These are phyloP conservation scores for Fusarium sterilihyphosum DNA, from an alignment of 2,329 filamentous ascomycete genomes.

Conservation along the genomic window DNA sequence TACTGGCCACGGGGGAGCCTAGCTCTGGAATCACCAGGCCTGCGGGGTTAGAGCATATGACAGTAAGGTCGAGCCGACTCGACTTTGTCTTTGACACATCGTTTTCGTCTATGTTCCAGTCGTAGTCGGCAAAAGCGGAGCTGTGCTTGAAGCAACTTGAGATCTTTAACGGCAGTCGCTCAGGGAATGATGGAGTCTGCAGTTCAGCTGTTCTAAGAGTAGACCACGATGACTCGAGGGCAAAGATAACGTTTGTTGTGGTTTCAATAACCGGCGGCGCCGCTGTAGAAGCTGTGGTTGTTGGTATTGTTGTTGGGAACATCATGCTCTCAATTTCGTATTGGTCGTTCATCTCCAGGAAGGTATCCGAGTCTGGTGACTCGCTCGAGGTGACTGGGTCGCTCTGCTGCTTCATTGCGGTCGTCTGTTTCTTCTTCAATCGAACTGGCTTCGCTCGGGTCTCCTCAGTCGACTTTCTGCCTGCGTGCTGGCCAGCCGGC, in stretches of 20 bases:
- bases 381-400: neutral
- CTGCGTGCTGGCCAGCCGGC: neutral
- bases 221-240: neutral
- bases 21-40: neutral
- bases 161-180: neutral
- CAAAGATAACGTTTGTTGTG: neutral
- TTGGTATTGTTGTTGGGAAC: neutral
- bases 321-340: neutral
- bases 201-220: rapidly evolving
- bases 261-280: neutral
- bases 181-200: neutral
- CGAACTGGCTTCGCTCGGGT: neutral
- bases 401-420: rapidly evolving
- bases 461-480: neutral
- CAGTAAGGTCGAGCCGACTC: neutral
- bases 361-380: neutral
- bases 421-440: neutral
- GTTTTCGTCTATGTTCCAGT: neutral
- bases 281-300: neutral
- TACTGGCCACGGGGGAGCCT: rapidly evolving
- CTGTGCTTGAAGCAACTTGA: neutral
- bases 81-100: rapidly evolving
- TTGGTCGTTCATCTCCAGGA: neutral
- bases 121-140: neutral
- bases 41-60: neutral